Base-by-base conservation (phyloP, 192 early-diverging fungal genomes). In the Backusella sp. region DNA sequence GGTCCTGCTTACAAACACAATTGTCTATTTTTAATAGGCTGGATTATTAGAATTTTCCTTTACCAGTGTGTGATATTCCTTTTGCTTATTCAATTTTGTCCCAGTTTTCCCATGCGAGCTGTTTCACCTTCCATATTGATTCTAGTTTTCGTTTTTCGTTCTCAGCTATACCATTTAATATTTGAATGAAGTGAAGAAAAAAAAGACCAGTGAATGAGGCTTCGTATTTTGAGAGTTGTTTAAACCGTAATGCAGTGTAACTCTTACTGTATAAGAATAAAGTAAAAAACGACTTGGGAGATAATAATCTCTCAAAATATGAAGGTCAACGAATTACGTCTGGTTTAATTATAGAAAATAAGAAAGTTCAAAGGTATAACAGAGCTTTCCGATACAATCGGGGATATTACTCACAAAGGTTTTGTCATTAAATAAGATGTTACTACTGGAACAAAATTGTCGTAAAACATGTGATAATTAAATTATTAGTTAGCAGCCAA, bases 1-100 rank as follows among this genome's bases (percentile, higher is more conserved):
- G 56, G 56, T 62, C 56, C 56, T 62, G 56, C 56, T 62, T 62
- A 62, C 56, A 62, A 56, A 62, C 56, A 62, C 56, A 62, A 62
- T 4, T 28, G 14, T 62, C 26, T 26, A 62, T 62, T 62, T 62
- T 62, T 62, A 28, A 62, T 62, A 62, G 56, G 56, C 12, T 62
- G 56, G 53, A 11, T 62, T 23, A 26, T 62, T 62, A 23, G 56
- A 62, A 62, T 62, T 62, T 28, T 62, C 56, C 26, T 62, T 62
- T 28, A 28, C 56, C 56, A 62, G 56, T 62, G 56, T 62, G 56
- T 62, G 56, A 62, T 62, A 62, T 62, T 62, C 21, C 26, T 62
- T 23, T 62, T 62, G 56, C n/a, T 2, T 28, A n/a, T 62, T 28
- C 56, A 62, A 62, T 28, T 62, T 62, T 62, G n/a, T 62, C 56